Base-by-base conservation (phyloP, 2,329 filamentous ascomycete species). In the Parastagonospora nodorum region DNA sequence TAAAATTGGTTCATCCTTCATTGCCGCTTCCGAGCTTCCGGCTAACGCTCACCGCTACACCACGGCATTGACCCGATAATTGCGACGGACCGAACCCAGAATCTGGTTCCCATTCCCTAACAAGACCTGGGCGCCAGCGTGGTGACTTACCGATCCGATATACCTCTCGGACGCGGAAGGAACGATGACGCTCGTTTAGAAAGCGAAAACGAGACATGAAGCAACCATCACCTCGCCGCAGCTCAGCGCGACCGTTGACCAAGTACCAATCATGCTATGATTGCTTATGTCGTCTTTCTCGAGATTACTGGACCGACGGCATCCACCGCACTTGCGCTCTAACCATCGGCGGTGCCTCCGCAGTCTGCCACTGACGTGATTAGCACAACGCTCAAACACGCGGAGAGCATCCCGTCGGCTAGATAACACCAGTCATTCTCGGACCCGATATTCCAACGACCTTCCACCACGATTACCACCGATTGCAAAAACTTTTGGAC, bases 271-370 rank as follows among this genome's bases (percentile, higher is more conserved):
- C 32, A 31, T 39, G 40, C 45, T 38, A 31, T 40, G 30, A 32
- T 33, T 14, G 46, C 37, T 37, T 24, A 5, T 24, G 19, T 24
- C 19, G 19, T 24, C 45, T 39, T 42, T 54, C 43, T 51, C 48
- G 43, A 43, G 41, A 48, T 48, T 38, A 30, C 50, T 51, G 45
- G 42, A 48, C 35, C 28, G 27, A 39, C 36, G 37, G 19, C 35
- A 35, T 38, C 33, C 37, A 24, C 27, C 29, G 38, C 43, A 46
- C 51, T 47, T 10, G 15, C 36, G n/a, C 36, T 14, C 40, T 48
- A 36, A 47, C 53, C 53, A 38, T 56, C 60, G 64, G 63, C 30
- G 42, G 42, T 29, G 60, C 57, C 57, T 67, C 61, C 64, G 60
- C 43, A 16, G 27, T 24, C 45, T 49, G 45, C 47, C 36, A 45